Percentiles rank a stretch among this genome's conserved stretches.
Evolutionary conservation across 78 protist genomes (phyloP).

Genomic region (Acrasis kona): DNA sequence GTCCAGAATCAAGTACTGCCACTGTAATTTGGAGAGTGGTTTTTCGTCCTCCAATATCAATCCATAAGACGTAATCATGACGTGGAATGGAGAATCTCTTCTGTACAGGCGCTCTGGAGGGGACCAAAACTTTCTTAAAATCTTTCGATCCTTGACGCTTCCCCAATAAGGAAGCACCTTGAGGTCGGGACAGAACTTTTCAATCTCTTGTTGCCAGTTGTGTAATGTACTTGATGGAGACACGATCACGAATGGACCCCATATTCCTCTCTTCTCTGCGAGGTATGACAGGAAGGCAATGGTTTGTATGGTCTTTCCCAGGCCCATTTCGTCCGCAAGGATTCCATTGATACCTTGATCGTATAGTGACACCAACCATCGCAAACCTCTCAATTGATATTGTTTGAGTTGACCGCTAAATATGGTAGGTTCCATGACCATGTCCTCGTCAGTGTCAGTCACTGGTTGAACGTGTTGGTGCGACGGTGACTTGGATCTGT

Average conservation of each 20-base stretch:
- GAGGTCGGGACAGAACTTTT: constrained; percentile 37
- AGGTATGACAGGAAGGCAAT: constrained; percentile 65
- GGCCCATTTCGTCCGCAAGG: constrained; percentile 98
- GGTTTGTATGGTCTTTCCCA: constrained; percentile 94
- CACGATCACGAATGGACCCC: constrained; percentile 55
- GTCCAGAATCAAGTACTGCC: constrained; percentile 89
- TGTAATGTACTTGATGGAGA: constrained; percentile 44
- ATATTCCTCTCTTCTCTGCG: constrained; percentile 10
- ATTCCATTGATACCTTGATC: constrained; percentile 86
- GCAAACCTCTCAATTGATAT: constrained; percentile 72
- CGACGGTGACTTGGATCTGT: background rate
- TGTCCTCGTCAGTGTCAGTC: background rate
- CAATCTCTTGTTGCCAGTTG: constrained; percentile 51
- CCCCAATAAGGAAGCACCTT: constrained; percentile 12
- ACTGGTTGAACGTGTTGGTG: background rate
- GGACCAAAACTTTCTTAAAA: background rate
- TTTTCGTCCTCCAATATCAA: constrained; percentile 61
- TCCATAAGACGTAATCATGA: constrained; percentile 53
- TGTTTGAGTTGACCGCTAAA: constrained; percentile 13
- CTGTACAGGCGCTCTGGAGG: background rate
- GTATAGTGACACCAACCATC: constrained; percentile 86
- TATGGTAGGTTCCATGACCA: background rate
- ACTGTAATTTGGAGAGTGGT: constrained; percentile 42
- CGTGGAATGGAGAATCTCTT: constrained; percentile 69
- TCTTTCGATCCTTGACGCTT: background rate